Evolutionary conservation across 1,284 basidiomycete genomes (phyloP).

Genomic region (Ceratobasidium papillatum): DNA sequence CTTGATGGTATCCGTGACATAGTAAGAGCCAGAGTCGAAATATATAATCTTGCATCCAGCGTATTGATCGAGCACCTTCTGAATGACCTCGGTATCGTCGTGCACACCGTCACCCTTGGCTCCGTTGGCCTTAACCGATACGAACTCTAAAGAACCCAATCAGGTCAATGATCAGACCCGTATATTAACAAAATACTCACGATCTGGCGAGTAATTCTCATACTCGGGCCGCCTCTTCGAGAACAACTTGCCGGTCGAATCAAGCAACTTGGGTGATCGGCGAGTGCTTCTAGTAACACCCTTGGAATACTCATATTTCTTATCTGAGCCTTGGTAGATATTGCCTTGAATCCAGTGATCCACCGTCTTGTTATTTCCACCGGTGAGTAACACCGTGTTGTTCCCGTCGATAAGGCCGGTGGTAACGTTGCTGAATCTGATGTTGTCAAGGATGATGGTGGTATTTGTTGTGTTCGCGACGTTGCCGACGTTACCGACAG

Average conservation of each 20-base stretch:
- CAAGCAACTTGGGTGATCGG: conserved; percentile 67
- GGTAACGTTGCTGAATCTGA: conserved; percentile 45
- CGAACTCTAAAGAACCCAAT: conserved; percentile 51
- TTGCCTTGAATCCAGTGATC: conserved; percentile 72
- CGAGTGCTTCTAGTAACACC: conserved; percentile 57
- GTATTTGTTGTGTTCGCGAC: conserved; percentile 50
- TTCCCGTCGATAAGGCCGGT: conserved; percentile 56
- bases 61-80: conserved; percentile 69
- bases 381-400: conserved; percentile 60
- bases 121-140: conserved; percentile 72
- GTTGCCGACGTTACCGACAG: conserved; percentile 3
- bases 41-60: conserved; percentile 79
- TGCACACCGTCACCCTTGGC: conserved; percentile 77
- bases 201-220: conserved; percentile 62
- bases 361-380: conserved; percentile 59
- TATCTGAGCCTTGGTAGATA: conserved; percentile 62
- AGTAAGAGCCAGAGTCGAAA: conserved; percentile 63
- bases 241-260: conserved; percentile 66
- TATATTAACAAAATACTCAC: conserved; percentile 45
- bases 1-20: conserved; percentile 72
- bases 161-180: background rate
- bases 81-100: conserved; percentile 76
- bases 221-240: conserved; percentile 76
- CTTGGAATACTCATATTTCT: conserved; percentile 59
- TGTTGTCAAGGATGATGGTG: conserved; percentile 61